These are phyloP conservation scores for Aplosporella prunicola DNA, from an alignment of 2,329 filamentous ascomycete species.

Conservation along the genomic window DNA sequence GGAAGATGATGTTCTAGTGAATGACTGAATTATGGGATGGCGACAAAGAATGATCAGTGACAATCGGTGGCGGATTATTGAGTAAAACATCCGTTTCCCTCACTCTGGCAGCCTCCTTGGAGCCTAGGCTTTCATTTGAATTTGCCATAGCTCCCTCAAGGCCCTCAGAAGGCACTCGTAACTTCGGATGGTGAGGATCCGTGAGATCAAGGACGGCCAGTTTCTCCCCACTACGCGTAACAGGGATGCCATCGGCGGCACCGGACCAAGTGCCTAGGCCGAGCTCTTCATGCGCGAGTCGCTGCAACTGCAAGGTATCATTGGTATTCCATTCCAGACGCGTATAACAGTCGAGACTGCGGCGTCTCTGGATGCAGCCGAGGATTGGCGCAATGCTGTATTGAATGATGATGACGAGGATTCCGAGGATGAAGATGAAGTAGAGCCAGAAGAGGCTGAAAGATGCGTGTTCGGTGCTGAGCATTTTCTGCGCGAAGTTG, in stretches of 20 bases:
- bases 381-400: constrained; percentile 2
- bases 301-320: constrained; percentile 12
- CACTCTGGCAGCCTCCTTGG: too few relatives aligned
- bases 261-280: constrained; percentile 12
- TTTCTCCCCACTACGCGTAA: constrained; percentile 1
- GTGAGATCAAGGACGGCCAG: constrained; percentile 1
- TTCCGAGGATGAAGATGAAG: constrained; percentile 17
- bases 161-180: not conserved
- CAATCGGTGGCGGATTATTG: too few relatives aligned
- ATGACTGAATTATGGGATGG: too few relatives aligned
- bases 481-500: constrained; percentile 12
- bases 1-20: too few relatives aligned
- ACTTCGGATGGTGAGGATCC: not conserved
- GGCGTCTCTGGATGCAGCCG: constrained; percentile 7
- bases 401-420: constrained; percentile 15
- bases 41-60: too few relatives aligned
- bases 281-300: constrained; percentile 7
- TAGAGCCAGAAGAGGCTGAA: constrained; percentile 17
- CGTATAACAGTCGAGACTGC: constrained; percentile 9
- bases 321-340: constrained; percentile 12
- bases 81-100: too few relatives aligned
- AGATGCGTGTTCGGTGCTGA: constrained; percentile 13
- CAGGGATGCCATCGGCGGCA: not conserved
- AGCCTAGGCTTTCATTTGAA: too few relatives aligned
- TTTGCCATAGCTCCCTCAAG: too few relatives aligned